Evolutionary conservation across 2,329 filamentous ascomycete species (phyloP), one percentile per base, ranked within the genome.

Genomic region (Fusarium concolor): DNA sequence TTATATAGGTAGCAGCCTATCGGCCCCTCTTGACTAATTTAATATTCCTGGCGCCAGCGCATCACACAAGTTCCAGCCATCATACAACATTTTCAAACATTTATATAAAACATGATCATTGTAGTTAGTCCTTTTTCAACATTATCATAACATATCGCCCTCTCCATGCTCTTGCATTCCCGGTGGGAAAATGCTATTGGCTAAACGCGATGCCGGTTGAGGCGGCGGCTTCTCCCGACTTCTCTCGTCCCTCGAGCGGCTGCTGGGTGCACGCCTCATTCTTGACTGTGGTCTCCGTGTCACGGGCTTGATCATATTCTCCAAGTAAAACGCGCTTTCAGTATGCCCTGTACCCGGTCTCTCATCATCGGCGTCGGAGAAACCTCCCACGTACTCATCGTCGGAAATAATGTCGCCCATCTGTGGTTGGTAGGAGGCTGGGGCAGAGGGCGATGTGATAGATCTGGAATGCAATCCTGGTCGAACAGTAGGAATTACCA

Each of bases 401-500:
- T 96, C 91, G 0, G 91, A 93, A 4, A 89, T 83, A 47, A 92
- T 85, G 14, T 92, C 88, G 37, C 83, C 84, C 55, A 87, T 83
- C 33, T 84, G 84, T 12, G 82, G 77, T 65, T 88, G 83, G 71
- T 87, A 85, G 10, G 84, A 85, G 8, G 84, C 79, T 12, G 87
- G 82, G 8, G 86, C 83, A 10, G 88, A 87, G 1, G 95, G 94
- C 0, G 93, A 96, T 0, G 95, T 97, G 51, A 97, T 87, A 14
- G 93, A 96, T 18, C 95, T 89, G 8, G 88, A 86, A 76, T 97
- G 94, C 20, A 97, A 82, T 4, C 86, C 87, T 1, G 93, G 92
- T 7, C 93, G 84, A 10, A 79, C 76, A 11, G 45, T 22, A 11
- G 69, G 65, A 17, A 81, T 73, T 15, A 79, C 76, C 6, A 80